phyloP scores from a whole-genome alignment of 1,284 basidiomycete species.

The Flammula alnicola region DNA sequence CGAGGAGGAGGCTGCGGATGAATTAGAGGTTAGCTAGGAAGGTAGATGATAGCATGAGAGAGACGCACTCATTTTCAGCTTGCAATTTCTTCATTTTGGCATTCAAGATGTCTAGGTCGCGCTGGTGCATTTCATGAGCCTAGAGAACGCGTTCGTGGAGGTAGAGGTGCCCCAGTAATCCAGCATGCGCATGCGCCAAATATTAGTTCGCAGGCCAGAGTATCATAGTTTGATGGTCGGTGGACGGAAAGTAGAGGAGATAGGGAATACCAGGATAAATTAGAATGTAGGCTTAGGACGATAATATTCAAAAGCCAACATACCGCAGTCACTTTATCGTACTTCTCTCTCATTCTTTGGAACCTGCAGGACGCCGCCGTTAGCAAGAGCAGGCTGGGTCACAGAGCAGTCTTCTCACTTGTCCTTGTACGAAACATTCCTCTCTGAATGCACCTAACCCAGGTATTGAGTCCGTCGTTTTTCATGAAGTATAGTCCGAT shows the following conservation, averaged over 20 bases:
- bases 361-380: constrained; percentile 40
- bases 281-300: neutral
- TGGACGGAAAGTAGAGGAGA: constrained; percentile 3
- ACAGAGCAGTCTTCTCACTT: too few relatives aligned
- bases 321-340: constrained; percentile 54
- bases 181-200: too few relatives aligned
- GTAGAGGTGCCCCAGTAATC: too few relatives aligned
- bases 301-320: constrained; percentile 25
- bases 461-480: neutral
- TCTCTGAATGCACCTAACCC: constrained; percentile 17
- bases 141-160: too few relatives aligned
- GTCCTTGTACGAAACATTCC: constrained; percentile 28
- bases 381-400: neutral
- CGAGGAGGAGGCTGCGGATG: constrained; percentile 31
- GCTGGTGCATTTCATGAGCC: constrained; percentile 48
- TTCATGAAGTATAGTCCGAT: neutral
- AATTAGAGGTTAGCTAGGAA: neutral
- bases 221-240: too few relatives aligned
- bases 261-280: neutral
- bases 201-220: too few relatives aligned
- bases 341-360: constrained; percentile 55
- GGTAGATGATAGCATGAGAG: neutral
- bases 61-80: constrained; percentile 61
- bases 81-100: constrained; percentile 56
- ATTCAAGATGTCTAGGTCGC: constrained; percentile 51